These are phyloP conservation scores for Phyllachora maydis DNA, from an alignment of 2,329 filamentous ascomycete genomes.

Conservation along the genomic window DNA sequence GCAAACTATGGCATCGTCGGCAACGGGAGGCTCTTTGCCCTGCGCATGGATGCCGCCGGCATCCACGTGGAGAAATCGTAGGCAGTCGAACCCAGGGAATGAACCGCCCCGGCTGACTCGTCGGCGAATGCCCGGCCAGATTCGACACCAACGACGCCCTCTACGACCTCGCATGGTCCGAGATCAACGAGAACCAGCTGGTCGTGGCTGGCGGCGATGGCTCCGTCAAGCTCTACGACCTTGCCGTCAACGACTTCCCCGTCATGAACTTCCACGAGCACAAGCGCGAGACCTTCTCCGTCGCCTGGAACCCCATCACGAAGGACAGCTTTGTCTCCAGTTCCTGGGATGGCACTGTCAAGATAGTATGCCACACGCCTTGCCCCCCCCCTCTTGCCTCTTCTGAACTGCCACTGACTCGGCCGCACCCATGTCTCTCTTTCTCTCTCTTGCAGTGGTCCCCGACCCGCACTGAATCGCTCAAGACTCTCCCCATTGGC, in stretches of 20 bases:
- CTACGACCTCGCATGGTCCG: slow-evolving; percentile 89
- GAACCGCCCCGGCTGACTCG: too few relatives aligned
- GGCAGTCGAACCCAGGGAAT: too few relatives aligned
- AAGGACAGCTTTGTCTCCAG: slow-evolving; percentile 83
- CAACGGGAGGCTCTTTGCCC: slow-evolving; percentile 74
- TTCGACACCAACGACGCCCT: slow-evolving; percentile 96
- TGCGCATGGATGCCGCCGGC: slow-evolving; percentile 65
- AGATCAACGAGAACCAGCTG: slow-evolving; percentile 89
- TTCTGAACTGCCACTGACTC: too few relatives aligned
- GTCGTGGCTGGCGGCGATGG: slow-evolving; percentile 82
- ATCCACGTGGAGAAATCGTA: slow-evolving; percentile 71
- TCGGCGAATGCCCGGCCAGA: too few relatives aligned
- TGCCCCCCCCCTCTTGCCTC: slow-evolving; percentile 1
- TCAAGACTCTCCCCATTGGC: slow-evolving; percentile 76
- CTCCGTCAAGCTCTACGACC: slow-evolving; percentile 84
- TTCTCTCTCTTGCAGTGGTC: slow-evolving; percentile 43
- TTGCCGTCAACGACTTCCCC: slow-evolving; percentile 62
- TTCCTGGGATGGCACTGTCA: slow-evolving; percentile 92
- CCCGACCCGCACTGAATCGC: slow-evolving; percentile 50
- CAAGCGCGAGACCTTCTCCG: slow-evolving; percentile 78
- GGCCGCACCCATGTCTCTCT: too few relatives aligned
- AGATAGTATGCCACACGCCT: slow-evolving; percentile 36
- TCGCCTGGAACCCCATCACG: slow-evolving; percentile 76
- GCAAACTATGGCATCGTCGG: slow-evolving; percentile 95
- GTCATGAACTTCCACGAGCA: slow-evolving; percentile 88